Evolutionary conservation across 78 protist species (phyloP), one percentile per base, ranked within the genome.

Genomic region (Chrysochromulina parva): DNA sequence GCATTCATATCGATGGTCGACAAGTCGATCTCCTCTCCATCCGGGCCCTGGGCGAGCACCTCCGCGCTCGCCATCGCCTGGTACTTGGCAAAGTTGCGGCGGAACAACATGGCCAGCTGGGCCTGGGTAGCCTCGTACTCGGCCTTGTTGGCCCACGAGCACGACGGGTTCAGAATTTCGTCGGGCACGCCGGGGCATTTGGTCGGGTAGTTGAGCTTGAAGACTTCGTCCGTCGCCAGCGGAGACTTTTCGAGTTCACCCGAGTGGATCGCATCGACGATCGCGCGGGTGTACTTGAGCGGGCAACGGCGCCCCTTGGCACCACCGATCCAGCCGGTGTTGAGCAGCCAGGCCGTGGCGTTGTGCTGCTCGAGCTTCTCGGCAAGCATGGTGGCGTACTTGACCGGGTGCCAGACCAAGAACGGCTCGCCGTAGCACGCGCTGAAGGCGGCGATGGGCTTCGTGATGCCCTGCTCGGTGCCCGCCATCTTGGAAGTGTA

Each of bases 401-500:
- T 88, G 80, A 96, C 92, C 50, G 99, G 99, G 90, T 97, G 99
- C 96, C 94, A 93, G 53, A 95, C 96, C 20, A 98, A 91, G 97
- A 98, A 98, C 54, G 99, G 98, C 74, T 90, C 96, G 62, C 98
- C 92, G 98, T 69, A 98, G 93, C 99, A 98, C 24, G 98, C 95
- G 9, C 98, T 95, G 96, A 98, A 98, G 89, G 96, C 94, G 22
- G 98, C 97, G n/a, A 89, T 76, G 58, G 99, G 99, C 91, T 96
- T 98, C 28, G 89, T 97, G 74, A 97, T 93, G 87, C 99, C 99
- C 52, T 55, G 90, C 92, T 98, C 99, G 24, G 99, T 97, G 38
- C 99, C 99, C 11, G 96, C 98, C 71, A 90, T 92, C 95, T 98
- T 98, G 81, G 99, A 97, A 19, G 99, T 98, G 97, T 97, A 98